phyloP scores from a whole-genome alignment of 768 basidiomycete genomes.

The Suillus brevipes region DNA sequence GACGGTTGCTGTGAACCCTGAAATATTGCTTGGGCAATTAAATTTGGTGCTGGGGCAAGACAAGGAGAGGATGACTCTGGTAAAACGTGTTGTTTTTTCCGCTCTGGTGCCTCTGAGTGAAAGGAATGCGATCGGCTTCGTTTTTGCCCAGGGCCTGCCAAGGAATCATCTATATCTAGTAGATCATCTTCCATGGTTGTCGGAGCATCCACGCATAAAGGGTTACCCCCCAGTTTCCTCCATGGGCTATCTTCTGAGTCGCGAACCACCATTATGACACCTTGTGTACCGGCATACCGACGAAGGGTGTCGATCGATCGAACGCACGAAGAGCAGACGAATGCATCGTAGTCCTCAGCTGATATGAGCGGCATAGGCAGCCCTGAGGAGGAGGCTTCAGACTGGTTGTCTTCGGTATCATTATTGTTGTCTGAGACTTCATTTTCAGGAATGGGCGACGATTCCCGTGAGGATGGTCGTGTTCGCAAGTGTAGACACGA shows the following conservation, averaged over 20 bases:
- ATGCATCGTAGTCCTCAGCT: constrained; percentile 69
- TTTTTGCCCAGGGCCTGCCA: constrained; percentile 41
- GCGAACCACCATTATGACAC: constrained; percentile 67
- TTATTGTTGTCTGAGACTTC: constrained; percentile 16
- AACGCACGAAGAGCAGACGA: constrained; percentile 76
- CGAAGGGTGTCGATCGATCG: constrained; percentile 49
- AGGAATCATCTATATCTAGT: constrained; percentile 28
- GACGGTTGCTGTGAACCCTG: constrained; percentile 9
- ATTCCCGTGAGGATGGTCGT: constrained; percentile 51
- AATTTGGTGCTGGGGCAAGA: constrained; percentile 54
- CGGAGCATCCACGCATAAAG: constrained; percentile 7
- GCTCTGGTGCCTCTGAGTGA: constrained; percentile 34
- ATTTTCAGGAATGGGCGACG: constrained; percentile 29
- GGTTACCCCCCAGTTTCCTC: constrained; percentile 45
- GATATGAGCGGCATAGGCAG: constrained; percentile 69
- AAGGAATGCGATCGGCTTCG: constrained; percentile 38
- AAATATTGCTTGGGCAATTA: constrained; percentile 47
- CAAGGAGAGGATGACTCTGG: constrained; percentile 43
- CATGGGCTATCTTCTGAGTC: constrained; percentile 47
- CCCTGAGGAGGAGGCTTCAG: constrained; percentile 62
- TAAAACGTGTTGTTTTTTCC: constrained; percentile 47
- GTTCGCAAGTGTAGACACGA: constrained; percentile 82
- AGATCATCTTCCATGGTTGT: constrained; percentile 19
- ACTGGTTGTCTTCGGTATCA: constrained; percentile 51
- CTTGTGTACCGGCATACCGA: constrained; percentile 67